These are phyloP conservation scores for Ophiocordyceps camponoti-floridani DNA, from an alignment of 2,329 filamentous ascomycete genomes.

Conservation along the genomic window DNA sequence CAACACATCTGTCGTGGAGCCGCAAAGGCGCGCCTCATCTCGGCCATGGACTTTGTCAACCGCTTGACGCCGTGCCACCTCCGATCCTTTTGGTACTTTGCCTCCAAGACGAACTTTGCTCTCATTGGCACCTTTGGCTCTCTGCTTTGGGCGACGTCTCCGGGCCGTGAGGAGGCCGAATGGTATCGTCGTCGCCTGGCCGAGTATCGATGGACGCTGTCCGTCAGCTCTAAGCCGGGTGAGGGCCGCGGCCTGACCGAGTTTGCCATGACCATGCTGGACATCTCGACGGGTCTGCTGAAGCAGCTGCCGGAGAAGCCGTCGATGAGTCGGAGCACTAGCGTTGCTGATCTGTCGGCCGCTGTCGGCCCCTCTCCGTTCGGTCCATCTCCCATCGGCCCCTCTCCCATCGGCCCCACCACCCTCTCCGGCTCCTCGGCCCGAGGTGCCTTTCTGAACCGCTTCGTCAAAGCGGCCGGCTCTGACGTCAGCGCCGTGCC, in stretches of 20 bases:
- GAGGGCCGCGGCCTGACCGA: conserved; percentile 39
- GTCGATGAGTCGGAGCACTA: conserved; percentile 37
- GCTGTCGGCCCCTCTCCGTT: conserved; percentile 9
- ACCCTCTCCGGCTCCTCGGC: conserved; percentile 14
- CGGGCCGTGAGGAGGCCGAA: conserved; percentile 72
- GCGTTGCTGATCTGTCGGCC: conserved; percentile 26
- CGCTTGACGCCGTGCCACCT: conserved; percentile 73
- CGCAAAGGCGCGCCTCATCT: conserved; percentile 85
- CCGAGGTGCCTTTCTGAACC: conserved; percentile 14
- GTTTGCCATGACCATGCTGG: conserved; percentile 64
- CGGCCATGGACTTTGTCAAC: conserved; percentile 95
- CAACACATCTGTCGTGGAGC: conserved; percentile 85
- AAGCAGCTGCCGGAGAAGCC: conserved; percentile 57
- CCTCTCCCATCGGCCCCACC: too few relatives aligned
- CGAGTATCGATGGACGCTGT: conserved; percentile 89
- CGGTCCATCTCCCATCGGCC: conserved; percentile 1
- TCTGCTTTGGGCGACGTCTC: conserved; percentile 75
- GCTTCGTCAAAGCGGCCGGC: conserved; percentile 25
- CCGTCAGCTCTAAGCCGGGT: conserved; percentile 61
- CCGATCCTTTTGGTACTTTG: conserved; percentile 84
- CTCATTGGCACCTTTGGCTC: conserved; percentile 89
- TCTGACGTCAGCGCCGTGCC: conserved; percentile 30
- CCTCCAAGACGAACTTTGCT: conserved; percentile 79
- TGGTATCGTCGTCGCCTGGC: conserved; percentile 76
- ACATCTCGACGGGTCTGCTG: conserved; percentile 50